A percentile compares a stretch with the other conserved stretches of the same genome.
Evolutionary conservation across 1,139 yeast genomes (phyloP).

Genomic region (Pichia sp.): DNA sequence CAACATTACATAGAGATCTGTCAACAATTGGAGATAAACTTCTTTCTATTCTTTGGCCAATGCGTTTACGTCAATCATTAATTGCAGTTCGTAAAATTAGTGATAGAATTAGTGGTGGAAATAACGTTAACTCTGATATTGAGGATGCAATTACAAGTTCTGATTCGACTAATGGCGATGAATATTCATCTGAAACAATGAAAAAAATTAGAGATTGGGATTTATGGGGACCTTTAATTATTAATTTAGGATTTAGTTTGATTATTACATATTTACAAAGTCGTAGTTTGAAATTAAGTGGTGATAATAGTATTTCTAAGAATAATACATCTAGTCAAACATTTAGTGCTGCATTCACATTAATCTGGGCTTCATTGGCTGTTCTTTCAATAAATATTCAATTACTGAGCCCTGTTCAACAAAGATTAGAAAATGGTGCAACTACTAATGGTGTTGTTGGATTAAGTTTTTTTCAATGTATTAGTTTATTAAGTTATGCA

Average conservation of each 20-base stretch:
- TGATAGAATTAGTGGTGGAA: conserved; percentile 25
- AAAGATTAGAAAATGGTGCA: conserved; percentile 24
- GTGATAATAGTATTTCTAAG: conserved; percentile 2
- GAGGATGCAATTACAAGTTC: conserved; percentile 28
- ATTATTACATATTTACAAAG: conserved; percentile 38
- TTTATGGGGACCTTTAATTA: conserved; percentile 82
- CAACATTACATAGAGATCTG: conserved; percentile 64
- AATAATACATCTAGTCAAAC: conserved; percentile 35
- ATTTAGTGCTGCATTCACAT: conserved; percentile 60
- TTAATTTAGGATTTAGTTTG: conserved; percentile 60
- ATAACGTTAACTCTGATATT: conserved; percentile 27
- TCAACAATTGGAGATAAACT: conserved; percentile 59
- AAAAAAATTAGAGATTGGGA: conserved; percentile 64
- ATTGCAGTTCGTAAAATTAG: conserved; percentile 29
- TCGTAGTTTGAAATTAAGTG: conserved; percentile 21
- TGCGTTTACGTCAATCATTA: conserved; percentile 27
- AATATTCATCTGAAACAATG: conserved; percentile 30
- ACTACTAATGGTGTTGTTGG: conserved; percentile 29
- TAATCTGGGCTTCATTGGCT: conserved; percentile 51
- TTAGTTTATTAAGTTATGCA: conserved; percentile 77
- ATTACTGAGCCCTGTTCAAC: conserved; percentile 42
- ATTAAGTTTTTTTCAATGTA: conserved; percentile 63
- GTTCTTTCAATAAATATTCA: conserved; percentile 62
- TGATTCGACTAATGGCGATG: conserved; percentile 16
- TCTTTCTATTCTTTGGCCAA: conserved; percentile 68